Conservation (phyloP, 768 basidiomycete genomes). For the Lanmaoa pseudosensibilis region DNA sequence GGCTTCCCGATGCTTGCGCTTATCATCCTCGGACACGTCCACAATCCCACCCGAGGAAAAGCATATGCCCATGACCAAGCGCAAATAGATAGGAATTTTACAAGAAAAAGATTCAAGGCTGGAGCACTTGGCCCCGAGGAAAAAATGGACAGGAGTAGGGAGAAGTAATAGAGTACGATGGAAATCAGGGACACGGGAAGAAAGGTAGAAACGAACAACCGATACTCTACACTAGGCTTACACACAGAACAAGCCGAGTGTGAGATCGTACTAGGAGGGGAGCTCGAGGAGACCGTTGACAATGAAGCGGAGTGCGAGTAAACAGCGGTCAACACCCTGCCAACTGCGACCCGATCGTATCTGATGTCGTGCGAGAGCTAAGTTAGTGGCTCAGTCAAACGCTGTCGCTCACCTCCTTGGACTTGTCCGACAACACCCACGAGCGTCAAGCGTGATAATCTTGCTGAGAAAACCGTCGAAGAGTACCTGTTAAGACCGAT, state of each 20-base stretch:
- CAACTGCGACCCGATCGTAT: constrained; percentile 9
- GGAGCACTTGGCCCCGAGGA: constrained; percentile 18
- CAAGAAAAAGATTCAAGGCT: not conserved
- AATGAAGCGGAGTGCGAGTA: not conserved
- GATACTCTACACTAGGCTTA: constrained; percentile 14
- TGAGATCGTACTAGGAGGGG: constrained; percentile 1
- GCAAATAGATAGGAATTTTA: constrained; percentile 1
- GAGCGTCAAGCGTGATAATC: not conserved
- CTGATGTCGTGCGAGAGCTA: not conserved
- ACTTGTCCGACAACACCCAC: not conserved
- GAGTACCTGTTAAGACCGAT: not conserved
- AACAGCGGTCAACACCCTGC: constrained; percentile 24
- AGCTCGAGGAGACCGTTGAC: not conserved
- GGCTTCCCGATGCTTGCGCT: constrained; percentile 60
- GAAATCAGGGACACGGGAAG: not conserved
- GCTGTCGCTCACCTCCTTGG: not conserved
- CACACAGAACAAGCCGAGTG: constrained; percentile 20
- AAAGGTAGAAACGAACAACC: not conserved
- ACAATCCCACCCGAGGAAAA: constrained; percentile 57
- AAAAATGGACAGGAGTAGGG: not conserved
- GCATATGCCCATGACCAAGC: constrained; percentile 68
- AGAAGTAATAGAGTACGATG: not conserved
- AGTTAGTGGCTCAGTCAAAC: not conserved
- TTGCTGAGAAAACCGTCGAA: constrained; percentile 3
- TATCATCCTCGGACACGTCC: constrained; percentile 71